Conservation (phyloP, 495 filamentous ascomycete genomes). For the Penicillium canescens region DNA sequence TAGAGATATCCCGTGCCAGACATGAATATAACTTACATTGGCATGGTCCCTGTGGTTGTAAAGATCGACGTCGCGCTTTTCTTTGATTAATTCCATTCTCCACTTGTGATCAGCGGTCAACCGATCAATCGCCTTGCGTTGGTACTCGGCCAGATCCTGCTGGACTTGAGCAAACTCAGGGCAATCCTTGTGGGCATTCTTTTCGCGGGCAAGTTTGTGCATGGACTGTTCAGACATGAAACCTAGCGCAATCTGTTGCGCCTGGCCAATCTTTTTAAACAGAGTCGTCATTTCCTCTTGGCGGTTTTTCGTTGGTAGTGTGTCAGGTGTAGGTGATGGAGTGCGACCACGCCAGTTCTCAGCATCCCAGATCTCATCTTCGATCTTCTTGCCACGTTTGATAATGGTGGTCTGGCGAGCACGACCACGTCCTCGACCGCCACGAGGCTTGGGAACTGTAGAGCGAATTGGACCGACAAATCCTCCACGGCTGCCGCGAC, state of each 20-base stretch:
- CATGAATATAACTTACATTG: conserved; percentile 23
- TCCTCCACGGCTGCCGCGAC: conserved; percentile 35
- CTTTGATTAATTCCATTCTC: conserved; percentile 27
- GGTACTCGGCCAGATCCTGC: conserved; percentile 18
- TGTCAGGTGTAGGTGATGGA: conserved; percentile 34
- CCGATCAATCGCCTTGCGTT: conserved; percentile 18
- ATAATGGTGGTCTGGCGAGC: conserved; percentile 1
- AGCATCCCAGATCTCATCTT: conserved; percentile 34
- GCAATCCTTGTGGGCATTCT: conserved; percentile 41
- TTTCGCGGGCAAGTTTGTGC: conserved; percentile 38
- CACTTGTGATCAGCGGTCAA: conserved; percentile 30
- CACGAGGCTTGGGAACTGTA: conserved; percentile 21
- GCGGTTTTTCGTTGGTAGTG: conserved; percentile 39
- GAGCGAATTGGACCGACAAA: conserved; percentile 17
- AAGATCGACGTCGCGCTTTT: conserved; percentile 29
- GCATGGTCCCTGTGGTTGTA: conserved; percentile 27
- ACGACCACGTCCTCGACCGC: conserved; percentile 29
- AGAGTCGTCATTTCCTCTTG: conserved; percentile 42
- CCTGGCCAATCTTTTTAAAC: conserved; percentile 45
- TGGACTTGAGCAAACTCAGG: conserved; percentile 40
- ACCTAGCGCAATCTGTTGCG: conserved; percentile 39
- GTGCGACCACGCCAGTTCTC: conserved; percentile 33
- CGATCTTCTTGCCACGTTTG: conserved; percentile 26
- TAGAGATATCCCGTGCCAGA: conserved; percentile 3
- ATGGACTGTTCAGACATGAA: conserved; percentile 42